Conservation (phyloP, 2,329 filamentous ascomycete genomes). For the Aureobasidium melanogenum region DNA sequence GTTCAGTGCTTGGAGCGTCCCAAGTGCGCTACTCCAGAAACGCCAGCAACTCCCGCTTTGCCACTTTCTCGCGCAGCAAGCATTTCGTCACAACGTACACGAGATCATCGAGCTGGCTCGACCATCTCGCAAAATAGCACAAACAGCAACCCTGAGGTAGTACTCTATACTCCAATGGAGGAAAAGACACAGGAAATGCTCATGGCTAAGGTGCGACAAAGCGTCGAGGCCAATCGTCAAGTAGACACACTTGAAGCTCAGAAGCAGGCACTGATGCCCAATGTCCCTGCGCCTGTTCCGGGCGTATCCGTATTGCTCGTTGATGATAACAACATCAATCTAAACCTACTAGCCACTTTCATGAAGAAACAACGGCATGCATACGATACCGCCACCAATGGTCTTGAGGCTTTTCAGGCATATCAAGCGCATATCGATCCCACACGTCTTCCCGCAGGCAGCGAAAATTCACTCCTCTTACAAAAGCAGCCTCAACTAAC, state of each 20-base stretch:
- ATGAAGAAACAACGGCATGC: constrained; percentile 16
- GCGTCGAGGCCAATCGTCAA: neutral
- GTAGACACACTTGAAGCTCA: neutral
- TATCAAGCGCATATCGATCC: constrained; percentile 23
- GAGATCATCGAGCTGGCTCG: neutral
- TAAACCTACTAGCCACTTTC: constrained; percentile 19
- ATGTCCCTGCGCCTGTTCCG: neutral
- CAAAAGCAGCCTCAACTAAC: neutral
- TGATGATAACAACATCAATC: constrained; percentile 27
- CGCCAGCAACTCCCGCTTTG: neutral
- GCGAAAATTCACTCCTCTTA: neutral
- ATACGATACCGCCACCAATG: constrained; percentile 31
- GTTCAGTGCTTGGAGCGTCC: constrained; percentile 17
- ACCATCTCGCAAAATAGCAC: neutral
- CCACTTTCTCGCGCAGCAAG: neutral
- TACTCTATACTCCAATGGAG: neutral
- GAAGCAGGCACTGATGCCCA: neutral
- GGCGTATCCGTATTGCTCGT: constrained; percentile 21
- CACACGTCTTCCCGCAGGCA: constrained; percentile 15
- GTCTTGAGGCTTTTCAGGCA: constrained; percentile 38
- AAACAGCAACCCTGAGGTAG: neutral
- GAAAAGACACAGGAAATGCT: neutral
- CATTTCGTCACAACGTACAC: neutral
- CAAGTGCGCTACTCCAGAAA: neutral
- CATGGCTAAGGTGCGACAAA: neutral